Conservation (phyloP, 2,329 filamentous ascomycete genomes). For the Colletotrichum lentis region DNA sequence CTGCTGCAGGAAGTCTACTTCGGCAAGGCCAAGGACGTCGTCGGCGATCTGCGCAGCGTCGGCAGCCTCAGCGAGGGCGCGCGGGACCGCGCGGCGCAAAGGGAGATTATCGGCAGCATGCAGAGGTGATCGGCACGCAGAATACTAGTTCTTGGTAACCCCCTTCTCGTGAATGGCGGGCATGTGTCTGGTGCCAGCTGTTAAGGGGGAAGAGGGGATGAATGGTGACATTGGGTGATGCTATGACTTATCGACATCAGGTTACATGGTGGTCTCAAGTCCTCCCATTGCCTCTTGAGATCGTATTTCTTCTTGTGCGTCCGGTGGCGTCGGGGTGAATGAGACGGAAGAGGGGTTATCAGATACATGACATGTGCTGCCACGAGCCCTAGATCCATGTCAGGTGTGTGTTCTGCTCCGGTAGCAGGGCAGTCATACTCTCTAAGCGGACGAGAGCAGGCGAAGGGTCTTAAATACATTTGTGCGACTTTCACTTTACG, state of each 20-base stretch:
- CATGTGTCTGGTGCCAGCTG: background rate
- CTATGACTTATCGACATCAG: constrained; percentile 26
- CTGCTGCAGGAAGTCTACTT: constrained; percentile 99
- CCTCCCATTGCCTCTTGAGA: constrained; percentile 11
- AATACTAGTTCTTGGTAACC: background rate
- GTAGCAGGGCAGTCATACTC: constrained; percentile 3
- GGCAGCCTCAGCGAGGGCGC: constrained; percentile 84
- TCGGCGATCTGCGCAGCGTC: constrained; percentile 91
- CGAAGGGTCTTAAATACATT: constrained; percentile 7
- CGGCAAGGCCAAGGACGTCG: constrained; percentile 98
- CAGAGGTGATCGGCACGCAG: constrained; percentile 48
- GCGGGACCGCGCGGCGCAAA: constrained; percentile 83
- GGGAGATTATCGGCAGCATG: constrained; percentile 82
- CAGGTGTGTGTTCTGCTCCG: background rate
- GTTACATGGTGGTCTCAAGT: constrained; percentile 12
- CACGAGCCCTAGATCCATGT: constrained; percentile 10
- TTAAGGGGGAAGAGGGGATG: background rate
- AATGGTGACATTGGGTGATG: background rate
- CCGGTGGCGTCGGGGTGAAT: constrained; percentile 3
- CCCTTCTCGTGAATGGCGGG: background rate
- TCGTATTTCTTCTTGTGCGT: constrained; percentile 13
- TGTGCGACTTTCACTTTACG: background rate
- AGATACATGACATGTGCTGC: constrained; percentile 16
- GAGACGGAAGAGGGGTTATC: constrained; percentile 4
- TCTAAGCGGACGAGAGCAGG: background rate